Conservation (phyloP, 2,329 filamentous ascomycete species). For the Pestalotiopsis fici region DNA sequence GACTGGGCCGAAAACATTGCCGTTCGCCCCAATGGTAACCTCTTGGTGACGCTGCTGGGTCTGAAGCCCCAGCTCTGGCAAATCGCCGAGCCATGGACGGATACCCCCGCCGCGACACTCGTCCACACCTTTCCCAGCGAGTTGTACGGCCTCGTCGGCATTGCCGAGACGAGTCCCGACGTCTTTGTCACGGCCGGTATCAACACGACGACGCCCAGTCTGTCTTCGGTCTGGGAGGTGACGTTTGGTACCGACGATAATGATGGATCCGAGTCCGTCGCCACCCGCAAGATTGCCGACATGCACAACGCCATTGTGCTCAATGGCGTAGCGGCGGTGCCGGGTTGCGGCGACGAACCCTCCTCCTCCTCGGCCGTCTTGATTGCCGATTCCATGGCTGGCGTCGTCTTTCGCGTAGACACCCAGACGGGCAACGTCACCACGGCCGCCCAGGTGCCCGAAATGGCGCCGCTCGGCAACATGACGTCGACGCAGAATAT, state of each 20-base stretch:
- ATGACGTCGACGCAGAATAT: constrained; percentile 8
- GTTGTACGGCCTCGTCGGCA: constrained; percentile 27
- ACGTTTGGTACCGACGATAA: constrained; percentile 7
- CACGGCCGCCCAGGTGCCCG: constrained; percentile 17
- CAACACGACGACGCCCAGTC: constrained; percentile 14
- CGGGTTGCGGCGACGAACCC: constrained; percentile 14
- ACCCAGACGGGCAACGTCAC: constrained; percentile 17
- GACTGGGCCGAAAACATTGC: constrained; percentile 35
- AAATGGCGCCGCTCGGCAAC: constrained; percentile 21
- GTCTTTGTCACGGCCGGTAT: constrained; percentile 20
- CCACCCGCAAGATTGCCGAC: constrained; percentile 17
- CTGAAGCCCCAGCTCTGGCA: constrained; percentile 27
- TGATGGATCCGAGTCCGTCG: neutral
- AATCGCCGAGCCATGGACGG: constrained; percentile 24
- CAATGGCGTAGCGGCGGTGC: constrained; percentile 25
- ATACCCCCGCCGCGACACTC: constrained; percentile 19
- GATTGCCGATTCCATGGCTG: constrained; percentile 25
- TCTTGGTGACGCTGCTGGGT: constrained; percentile 30
- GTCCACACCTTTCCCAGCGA: constrained; percentile 27
- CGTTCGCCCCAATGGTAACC: constrained; percentile 29
- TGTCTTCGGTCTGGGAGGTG: constrained; percentile 19
- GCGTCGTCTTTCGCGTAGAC: constrained; percentile 26
- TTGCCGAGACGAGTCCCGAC: constrained; percentile 28
- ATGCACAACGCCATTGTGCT: constrained; percentile 17
- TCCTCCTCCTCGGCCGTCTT: constrained; percentile 26